Conservation (phyloP, 2,329 filamentous ascomycete genomes). For the Fusarium brachygibbosum region DNA sequence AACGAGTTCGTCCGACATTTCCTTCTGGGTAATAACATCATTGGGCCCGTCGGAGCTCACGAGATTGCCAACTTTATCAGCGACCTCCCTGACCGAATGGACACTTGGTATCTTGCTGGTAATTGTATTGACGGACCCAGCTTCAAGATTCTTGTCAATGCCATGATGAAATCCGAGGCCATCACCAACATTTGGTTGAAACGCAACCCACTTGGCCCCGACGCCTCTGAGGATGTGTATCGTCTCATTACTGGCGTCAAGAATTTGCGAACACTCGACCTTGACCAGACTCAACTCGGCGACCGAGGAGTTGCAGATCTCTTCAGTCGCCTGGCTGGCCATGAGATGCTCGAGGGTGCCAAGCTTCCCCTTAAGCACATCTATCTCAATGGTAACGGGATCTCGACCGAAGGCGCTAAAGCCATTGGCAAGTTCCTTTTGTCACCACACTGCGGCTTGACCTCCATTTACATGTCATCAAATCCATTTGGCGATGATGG, state of each 20-base stretch:
- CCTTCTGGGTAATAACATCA: conserved; percentile 67
- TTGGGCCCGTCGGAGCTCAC: conserved; percentile 62
- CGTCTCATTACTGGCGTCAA: conserved; percentile 59
- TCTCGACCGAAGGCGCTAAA: conserved; percentile 49
- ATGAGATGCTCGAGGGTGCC: conserved; percentile 47
- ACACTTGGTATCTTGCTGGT: conserved; percentile 69
- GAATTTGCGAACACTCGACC: conserved; percentile 63
- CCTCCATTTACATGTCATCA: conserved; percentile 55
- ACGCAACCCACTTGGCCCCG: conserved; percentile 63
- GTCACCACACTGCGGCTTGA: conserved; percentile 52
- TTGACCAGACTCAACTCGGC: conserved; percentile 67
- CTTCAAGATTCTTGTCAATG: conserved; percentile 60
- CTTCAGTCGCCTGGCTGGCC: conserved; percentile 56
- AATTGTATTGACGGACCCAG: conserved; percentile 63
- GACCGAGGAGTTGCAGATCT: conserved; percentile 61
- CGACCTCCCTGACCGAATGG: conserved; percentile 61
- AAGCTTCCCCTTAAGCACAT: conserved; percentile 54
- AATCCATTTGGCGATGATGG: conserved; percentile 57
- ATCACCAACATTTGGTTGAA: conserved; percentile 68
- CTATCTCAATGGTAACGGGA: conserved; percentile 56
- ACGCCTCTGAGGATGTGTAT: conserved; percentile 57
- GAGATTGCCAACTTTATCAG: conserved; percentile 62
- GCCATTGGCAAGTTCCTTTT: conserved; percentile 53
- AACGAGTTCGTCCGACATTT: conserved; percentile 66
- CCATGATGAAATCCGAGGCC: conserved; percentile 58